A percentile compares a stretch with the other conserved stretches of the same genome.
Conservation (phyloP, 2,329 filamentous ascomycete genomes). For the Aspergillus viridinutans region DNA sequence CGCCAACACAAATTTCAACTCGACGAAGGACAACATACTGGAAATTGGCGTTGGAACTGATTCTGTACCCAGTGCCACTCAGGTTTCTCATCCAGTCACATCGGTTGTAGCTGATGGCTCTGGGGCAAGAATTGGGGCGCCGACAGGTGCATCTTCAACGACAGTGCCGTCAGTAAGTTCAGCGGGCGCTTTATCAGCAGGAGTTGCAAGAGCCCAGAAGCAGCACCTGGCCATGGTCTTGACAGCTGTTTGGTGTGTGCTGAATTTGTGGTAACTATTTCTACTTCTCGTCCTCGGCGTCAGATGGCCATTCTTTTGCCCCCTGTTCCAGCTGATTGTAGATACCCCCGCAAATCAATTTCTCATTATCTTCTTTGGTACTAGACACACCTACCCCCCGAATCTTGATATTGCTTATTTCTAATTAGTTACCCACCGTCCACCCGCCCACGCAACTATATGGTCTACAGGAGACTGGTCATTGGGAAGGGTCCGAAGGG, state of each 20-base stretch:
- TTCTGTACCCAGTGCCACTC: constrained; percentile 51
- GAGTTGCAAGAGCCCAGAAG: neutral
- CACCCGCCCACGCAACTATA: too few relatives aligned
- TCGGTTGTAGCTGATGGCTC: constrained; percentile 40
- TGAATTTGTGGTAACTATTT: neutral
- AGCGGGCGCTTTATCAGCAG: neutral
- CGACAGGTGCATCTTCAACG: constrained; percentile 16
- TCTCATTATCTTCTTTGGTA: too few relatives aligned
- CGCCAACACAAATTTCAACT: constrained; percentile 59
- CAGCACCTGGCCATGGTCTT: neutral
- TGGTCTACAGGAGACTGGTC: too few relatives aligned
- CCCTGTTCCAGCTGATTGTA: too few relatives aligned
- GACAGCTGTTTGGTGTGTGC: neutral
- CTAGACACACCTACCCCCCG: too few relatives aligned
- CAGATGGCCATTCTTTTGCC: too few relatives aligned
- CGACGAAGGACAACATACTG: constrained; percentile 45
- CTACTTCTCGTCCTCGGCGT: too few relatives aligned
- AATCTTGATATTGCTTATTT: too few relatives aligned
- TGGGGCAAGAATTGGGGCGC: constrained; percentile 41
- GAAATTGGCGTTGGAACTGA: constrained; percentile 50
- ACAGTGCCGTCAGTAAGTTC: constrained; percentile 10
- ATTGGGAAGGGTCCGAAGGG: too few relatives aligned
- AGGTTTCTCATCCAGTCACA: constrained; percentile 49
- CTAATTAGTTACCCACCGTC: too few relatives aligned
- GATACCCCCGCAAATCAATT: too few relatives aligned